Percentiles rank a stretch among this genome's conserved stretches.
Conservation (phyloP, 2,329 filamentous ascomycete genomes). For the Didymellaceae sp. region DNA sequence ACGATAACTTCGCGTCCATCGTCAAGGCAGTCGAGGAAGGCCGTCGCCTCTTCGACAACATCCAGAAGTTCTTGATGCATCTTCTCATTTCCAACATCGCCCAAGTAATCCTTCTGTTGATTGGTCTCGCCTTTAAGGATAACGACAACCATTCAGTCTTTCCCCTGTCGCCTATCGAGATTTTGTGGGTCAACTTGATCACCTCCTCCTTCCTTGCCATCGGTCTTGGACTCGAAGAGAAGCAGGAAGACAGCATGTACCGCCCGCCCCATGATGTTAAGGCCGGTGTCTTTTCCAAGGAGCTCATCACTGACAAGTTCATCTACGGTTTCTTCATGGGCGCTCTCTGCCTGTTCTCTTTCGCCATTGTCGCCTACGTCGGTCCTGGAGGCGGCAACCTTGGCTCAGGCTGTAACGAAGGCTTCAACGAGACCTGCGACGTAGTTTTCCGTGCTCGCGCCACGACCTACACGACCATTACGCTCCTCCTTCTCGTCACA, state of each 20-base stretch:
- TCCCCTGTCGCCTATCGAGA: slow-evolving; percentile 55
- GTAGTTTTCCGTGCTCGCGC: slow-evolving; percentile 54
- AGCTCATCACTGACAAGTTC: slow-evolving; percentile 57
- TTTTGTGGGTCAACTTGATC: slow-evolving; percentile 57
- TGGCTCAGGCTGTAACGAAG: slow-evolving; percentile 54
- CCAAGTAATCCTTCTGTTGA: slow-evolving; percentile 55
- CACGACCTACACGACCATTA: slow-evolving; percentile 55
- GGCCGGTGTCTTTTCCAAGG: slow-evolving; percentile 54
- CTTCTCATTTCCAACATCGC: slow-evolving; percentile 57
- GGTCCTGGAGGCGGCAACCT: slow-evolving; percentile 52
- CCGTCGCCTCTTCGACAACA: slow-evolving; percentile 51
- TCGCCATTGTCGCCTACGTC: slow-evolving; percentile 53
- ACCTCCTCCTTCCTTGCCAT: slow-evolving; percentile 57
- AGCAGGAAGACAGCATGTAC: slow-evolving; percentile 55
- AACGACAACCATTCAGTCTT: slow-evolving; percentile 52
- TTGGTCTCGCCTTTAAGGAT: slow-evolving; percentile 57
- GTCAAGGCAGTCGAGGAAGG: slow-evolving; percentile 52
- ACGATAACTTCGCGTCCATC: slow-evolving; percentile 52
- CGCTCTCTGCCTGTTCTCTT: slow-evolving; percentile 53
- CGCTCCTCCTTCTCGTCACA: slow-evolving; percentile 54
- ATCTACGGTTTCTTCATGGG: slow-evolving; percentile 58
- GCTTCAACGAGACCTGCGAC: slow-evolving; percentile 51
- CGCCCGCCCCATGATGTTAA: slow-evolving; percentile 53
- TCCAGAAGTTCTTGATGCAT: slow-evolving; percentile 56
- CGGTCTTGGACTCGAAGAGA: slow-evolving; percentile 55